phyloP scores from a whole-genome alignment of 1,284 basidiomycete species.

The Sanghuangporus sanghuang region DNA sequence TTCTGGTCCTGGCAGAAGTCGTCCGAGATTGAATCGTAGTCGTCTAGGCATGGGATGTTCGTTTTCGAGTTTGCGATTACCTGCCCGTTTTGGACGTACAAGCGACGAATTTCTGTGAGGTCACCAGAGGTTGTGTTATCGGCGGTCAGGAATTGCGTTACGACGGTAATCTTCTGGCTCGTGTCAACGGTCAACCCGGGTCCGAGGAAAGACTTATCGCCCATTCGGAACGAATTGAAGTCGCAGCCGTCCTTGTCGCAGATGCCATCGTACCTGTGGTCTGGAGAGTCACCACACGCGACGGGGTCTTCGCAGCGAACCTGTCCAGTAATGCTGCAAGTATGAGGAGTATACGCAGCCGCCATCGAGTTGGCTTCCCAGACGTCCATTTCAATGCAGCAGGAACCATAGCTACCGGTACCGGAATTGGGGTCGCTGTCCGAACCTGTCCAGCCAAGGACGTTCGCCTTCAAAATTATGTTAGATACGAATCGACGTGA shows the following conservation, averaged over 20 bases:
- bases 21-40: slow-evolving; percentile 35
- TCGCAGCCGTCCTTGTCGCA: slow-evolving; percentile 27
- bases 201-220: slow-evolving; percentile 21
- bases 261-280: slow-evolving; percentile 16
- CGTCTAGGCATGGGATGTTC: slow-evolving; percentile 37
- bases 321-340: slow-evolving; percentile 21
- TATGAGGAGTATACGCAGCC: slow-evolving; percentile 25
- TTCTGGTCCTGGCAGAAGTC: slow-evolving; percentile 38
- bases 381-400: slow-evolving; percentile 26
- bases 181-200: slow-evolving; percentile 26
- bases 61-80: slow-evolving; percentile 44
- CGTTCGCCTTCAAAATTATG: slow-evolving; percentile 20
- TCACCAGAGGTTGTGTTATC: slow-evolving; percentile 39
- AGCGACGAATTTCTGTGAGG: slow-evolving; percentile 46
- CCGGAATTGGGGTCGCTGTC: slow-evolving; percentile 23
- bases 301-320: slow-evolving; percentile 18
- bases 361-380: slow-evolving; percentile 28
- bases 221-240: slow-evolving; percentile 29
- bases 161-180: slow-evolving; percentile 41
- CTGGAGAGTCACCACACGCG: slow-evolving; percentile 16
- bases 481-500: background rate
- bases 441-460: slow-evolving; percentile 19
- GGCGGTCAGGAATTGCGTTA: slow-evolving; percentile 49
- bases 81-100: slow-evolving; percentile 47
- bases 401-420: slow-evolving; percentile 21